phyloP scores from a whole-genome alignment of 163 green algal species.

The Chlamydomonas reinhardtii region DNA sequence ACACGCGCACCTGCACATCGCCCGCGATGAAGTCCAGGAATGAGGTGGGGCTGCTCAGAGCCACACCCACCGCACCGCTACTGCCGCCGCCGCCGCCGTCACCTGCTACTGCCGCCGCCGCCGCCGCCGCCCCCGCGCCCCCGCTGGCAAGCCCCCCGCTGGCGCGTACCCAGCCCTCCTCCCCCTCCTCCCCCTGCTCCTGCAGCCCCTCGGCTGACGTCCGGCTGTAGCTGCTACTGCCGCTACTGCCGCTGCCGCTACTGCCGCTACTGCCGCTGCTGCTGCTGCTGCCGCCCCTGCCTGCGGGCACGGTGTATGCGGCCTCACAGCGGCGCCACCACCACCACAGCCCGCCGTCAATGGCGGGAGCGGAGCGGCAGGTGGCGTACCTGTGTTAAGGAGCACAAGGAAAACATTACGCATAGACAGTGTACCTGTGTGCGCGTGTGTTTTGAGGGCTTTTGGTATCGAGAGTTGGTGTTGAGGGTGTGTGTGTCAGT shows the following conservation, averaged over 20 bases:
- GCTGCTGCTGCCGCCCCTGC: background rate
- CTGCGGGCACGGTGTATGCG: background rate
- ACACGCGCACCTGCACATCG: background rate
- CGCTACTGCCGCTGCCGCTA: background rate
- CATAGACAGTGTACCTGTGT: no score
- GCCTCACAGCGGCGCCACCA: constrained; percentile 29
- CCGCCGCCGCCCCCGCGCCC: background rate
- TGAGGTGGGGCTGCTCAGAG: background rate
- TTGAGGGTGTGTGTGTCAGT: no score
- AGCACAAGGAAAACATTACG: no score
- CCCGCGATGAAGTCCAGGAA: constrained; percentile 5
- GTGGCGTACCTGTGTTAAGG: background rate
- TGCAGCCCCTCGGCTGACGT: no score
- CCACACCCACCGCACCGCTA: no score
- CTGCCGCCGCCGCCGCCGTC: no score
- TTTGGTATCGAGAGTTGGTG: no score
- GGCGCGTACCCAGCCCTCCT: no score
- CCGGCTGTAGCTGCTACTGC: background rate
- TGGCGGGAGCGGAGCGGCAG: background rate
- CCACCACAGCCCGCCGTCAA: constrained; percentile 42
- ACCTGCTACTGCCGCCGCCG: background rate
- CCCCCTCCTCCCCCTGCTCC: no score
- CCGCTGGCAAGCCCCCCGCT: no score
- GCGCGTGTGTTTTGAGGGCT: no score
- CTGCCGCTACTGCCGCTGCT: background rate